Percentiles rank a stretch among this genome's conserved stretches.
phyloP scores from a whole-genome alignment of 2,329 filamentous ascomycete species.

The Penicillium concentricum region DNA sequence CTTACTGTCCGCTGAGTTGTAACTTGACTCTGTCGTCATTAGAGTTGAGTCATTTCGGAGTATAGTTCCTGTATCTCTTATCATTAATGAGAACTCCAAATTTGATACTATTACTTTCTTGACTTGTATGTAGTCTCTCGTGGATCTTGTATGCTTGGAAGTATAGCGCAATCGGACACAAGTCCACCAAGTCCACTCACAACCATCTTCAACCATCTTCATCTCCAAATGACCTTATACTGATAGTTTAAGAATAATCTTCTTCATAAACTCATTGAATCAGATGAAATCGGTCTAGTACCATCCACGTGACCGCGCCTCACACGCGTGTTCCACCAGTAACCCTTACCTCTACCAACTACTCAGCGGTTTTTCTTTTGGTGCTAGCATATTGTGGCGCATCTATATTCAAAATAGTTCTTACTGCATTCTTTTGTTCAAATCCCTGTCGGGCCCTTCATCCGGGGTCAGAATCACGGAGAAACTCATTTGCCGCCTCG shows the following conservation, averaged over 20 bases:
- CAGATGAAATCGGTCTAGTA: neutral
- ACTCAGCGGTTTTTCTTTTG: neutral
- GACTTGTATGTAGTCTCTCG: neutral
- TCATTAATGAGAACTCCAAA: neutral
- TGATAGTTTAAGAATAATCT: neutral
- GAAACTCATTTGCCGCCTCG: conserved; percentile 20
- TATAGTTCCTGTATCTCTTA: neutral
- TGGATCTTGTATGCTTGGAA: neutral
- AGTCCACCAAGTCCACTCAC: neutral
- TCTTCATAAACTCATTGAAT: neutral
- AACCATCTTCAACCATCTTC: neutral
- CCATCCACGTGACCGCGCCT: conserved; percentile 35
- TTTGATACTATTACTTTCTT: neutral
- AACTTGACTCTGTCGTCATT: neutral
- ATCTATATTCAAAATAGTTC: neutral
- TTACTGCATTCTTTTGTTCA: neutral
- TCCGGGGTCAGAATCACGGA: neutral
- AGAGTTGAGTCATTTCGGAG: neutral
- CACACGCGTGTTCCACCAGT: conserved; percentile 28
- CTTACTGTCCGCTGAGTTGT: neutral
- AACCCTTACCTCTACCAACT: conserved; percentile 6
- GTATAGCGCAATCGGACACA: neutral
- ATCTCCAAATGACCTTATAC: neutral
- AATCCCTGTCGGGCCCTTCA: neutral
- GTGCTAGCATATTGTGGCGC: conserved; percentile 4